Evolutionary conservation across 495 filamentous ascomycete genomes (phyloP).

Genomic region (Podospora fimiseda): DNA sequence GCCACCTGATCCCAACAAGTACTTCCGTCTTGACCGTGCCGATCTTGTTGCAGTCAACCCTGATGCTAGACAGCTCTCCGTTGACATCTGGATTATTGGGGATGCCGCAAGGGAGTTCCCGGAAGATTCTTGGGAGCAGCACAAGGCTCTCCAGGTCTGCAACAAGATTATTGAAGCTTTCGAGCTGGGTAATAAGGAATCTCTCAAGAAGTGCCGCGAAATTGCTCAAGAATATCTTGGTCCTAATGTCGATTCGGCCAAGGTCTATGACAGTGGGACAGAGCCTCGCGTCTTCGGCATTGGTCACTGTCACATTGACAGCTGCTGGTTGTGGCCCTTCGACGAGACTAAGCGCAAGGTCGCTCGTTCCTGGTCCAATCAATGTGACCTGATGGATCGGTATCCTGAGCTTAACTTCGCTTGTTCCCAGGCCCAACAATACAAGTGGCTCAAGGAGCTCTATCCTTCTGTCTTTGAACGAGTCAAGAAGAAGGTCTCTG

Average conservation of each 20-base stretch:
- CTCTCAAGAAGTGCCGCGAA: conserved; percentile 69
- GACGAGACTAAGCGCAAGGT: conserved; percentile 98
- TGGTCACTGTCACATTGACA: conserved; percentile 96
- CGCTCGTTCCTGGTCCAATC: conserved; percentile 91
- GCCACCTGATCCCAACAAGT: conserved; percentile 75
- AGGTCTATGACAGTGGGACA: conserved; percentile 74
- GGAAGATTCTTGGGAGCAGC: conserved; percentile 73
- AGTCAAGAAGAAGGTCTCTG: conserved; percentile 83
- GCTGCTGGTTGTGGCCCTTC: conserved; percentile 97
- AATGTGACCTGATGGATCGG: conserved; percentile 87
- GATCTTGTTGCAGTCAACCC: conserved; percentile 85
- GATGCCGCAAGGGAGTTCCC: conserved; percentile 80
- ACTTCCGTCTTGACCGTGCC: conserved; percentile 69
- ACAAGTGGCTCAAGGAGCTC: conserved; percentile 88
- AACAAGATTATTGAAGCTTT: conserved; percentile 88
- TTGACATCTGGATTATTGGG: conserved; percentile 94
- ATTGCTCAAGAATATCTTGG: conserved; percentile 81
- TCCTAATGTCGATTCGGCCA: conserved; percentile 66
- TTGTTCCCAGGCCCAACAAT: conserved; percentile 91
- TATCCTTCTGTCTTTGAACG: conserved; percentile 85
- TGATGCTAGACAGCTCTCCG: conserved; percentile 71
- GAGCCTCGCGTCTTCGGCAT: conserved; percentile 77
- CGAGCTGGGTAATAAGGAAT: conserved; percentile 68
- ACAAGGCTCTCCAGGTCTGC: conserved; percentile 72
- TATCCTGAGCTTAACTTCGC: conserved; percentile 93